Conservation (phyloP, 345 rosid species). For the Salix viminalis region DNA sequence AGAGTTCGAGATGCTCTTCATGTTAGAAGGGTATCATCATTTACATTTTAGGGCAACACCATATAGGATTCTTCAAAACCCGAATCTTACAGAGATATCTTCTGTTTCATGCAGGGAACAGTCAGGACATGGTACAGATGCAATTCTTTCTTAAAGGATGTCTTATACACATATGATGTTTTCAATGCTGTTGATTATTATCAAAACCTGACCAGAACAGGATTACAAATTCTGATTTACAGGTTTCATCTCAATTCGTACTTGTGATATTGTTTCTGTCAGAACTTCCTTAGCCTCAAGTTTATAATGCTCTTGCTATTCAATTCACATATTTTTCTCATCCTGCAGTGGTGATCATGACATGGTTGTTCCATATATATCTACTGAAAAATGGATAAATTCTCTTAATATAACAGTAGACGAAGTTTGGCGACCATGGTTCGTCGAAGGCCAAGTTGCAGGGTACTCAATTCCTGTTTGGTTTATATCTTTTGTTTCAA, state of each 20-base stretch:
- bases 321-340: not conserved
- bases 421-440: conserved; percentile 41
- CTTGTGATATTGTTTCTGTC: not conserved
- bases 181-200: conserved; percentile 25
- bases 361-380: conserved; percentile 30
- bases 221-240: conserved; percentile 30
- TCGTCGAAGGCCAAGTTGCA: conserved; percentile 40
- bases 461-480: conserved; percentile 23
- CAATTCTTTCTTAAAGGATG: conserved; percentile 19
- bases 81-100: not conserved
- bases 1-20: conserved; percentile 30
- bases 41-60: not conserved
- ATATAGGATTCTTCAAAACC: not conserved
- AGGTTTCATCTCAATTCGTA: conserved; percentile 11
- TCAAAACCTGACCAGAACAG: conserved; percentile 18
- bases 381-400: conserved; percentile 30
- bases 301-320: not conserved
- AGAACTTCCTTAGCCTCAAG: not conserved
- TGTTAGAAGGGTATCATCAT: conserved; percentile 23
- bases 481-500: not conserved
- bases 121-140: conserved; percentile 27
- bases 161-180: conserved; percentile 17
- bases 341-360: conserved; percentile 37
- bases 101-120: conserved; percentile 19
- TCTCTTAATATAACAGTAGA: conserved; percentile 21